Conservation (phyloP, 2,329 filamentous ascomycete species). For the Zasmidium citrigriseum region DNA sequence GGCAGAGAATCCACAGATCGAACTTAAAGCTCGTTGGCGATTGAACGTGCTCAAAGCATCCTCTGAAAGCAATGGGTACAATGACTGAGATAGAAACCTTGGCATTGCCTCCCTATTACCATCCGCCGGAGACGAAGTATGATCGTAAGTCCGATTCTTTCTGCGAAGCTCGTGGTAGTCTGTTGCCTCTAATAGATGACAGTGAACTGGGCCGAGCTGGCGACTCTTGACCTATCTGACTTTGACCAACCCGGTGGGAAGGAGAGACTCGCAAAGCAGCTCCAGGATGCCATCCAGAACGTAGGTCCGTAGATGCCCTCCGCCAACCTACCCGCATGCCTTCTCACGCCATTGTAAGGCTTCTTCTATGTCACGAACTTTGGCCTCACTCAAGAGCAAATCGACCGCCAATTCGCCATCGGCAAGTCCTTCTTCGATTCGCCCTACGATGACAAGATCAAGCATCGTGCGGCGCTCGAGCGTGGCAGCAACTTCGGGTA, state of each 20-base stretch:
- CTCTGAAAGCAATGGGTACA: neutral
- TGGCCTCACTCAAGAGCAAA: constrained; percentile 58
- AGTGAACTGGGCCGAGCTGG: constrained; percentile 54
- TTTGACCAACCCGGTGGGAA: constrained; percentile 57
- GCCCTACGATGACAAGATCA: constrained; percentile 58
- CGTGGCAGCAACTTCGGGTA: constrained; percentile 26
- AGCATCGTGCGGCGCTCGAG: constrained; percentile 43
- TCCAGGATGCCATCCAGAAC: constrained; percentile 50
- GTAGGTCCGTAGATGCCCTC: constrained; percentile 36
- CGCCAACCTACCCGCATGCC: neutral
- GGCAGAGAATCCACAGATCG: no score
- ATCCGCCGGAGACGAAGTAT: neutral
- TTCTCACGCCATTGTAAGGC: neutral
- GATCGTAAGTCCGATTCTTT: neutral
- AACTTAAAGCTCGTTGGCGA: no score
- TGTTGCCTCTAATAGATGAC: neutral
- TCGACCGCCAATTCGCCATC: constrained; percentile 61
- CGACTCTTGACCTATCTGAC: constrained; percentile 56
- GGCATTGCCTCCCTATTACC: neutral
- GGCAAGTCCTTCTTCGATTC: constrained; percentile 59
- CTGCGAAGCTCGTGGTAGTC: no score
- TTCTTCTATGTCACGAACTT: constrained; percentile 66
- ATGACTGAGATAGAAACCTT: no score
- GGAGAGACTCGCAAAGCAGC: constrained; percentile 52
- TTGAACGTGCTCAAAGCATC: no score